Conservation (phyloP, 2,329 filamentous ascomycete genomes). For the Arthrobotrys entomopaga region DNA sequence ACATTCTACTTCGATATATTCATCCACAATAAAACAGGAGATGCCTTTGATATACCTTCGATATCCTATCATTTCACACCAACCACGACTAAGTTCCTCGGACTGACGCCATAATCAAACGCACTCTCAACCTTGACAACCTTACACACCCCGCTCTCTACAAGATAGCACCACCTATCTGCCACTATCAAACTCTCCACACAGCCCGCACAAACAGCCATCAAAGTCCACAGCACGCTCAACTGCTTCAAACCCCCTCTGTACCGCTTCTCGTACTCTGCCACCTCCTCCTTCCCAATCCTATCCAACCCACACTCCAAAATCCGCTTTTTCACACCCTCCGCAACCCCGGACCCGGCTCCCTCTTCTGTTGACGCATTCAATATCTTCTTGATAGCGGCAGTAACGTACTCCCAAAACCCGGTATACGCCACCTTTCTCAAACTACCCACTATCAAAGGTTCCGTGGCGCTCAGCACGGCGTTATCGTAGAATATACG, state of each 20-base stretch:
- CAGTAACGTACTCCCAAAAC: conserved; percentile 80
- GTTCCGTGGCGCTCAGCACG: conserved; percentile 70
- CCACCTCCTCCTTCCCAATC: conserved; percentile 80
- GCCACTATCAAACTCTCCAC: conserved; percentile 90
- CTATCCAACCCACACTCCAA: conserved; percentile 63
- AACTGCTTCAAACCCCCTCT: conserved; percentile 78
- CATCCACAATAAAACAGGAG: too few species aligned
- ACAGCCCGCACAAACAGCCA: conserved; percentile 92
- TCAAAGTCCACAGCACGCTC: conserved; percentile 88
- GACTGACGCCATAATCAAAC: conserved; percentile 47
- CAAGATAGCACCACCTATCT: conserved; percentile 87
- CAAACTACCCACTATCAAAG: conserved; percentile 86
- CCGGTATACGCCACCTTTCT: conserved; percentile 80
- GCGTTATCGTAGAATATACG: conserved; percentile 83
- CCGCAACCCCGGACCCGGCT: conserved; percentile 70
- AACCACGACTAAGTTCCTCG: conserved; percentile 52
- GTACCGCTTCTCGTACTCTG: conserved; percentile 74
- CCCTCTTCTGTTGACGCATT: conserved; percentile 64
- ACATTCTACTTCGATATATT: too few species aligned
- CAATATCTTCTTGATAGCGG: conserved; percentile 78
- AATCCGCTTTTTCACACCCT: conserved; percentile 64
- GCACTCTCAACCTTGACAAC: conserved; percentile 44
- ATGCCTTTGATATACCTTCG: too few species aligned
- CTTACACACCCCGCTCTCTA: conserved; percentile 74
- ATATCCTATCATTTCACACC: conserved; percentile 29